phyloP scores from a whole-genome alignment of 1,284 basidiomycete species.

The Xerocomus cyaneibrunnescens region DNA sequence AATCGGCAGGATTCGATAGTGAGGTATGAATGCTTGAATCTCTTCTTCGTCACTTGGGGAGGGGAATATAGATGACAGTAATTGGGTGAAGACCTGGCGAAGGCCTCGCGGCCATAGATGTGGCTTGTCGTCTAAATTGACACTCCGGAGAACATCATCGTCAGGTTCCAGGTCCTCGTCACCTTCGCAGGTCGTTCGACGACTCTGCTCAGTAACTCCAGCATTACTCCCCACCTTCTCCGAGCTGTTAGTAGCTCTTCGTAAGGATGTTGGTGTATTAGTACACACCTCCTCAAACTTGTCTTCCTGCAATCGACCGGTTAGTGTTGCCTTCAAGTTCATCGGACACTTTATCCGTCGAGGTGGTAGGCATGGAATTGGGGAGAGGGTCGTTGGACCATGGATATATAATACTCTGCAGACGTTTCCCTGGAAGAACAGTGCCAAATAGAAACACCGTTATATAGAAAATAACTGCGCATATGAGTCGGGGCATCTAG shows the following conservation, averaged over 20 bases:
- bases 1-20: conserved; percentile 62
- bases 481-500: too few relatives aligned
- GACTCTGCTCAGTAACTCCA: neutral
- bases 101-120: neutral
- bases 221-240: conserved; percentile 1
- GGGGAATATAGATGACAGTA: conserved; percentile 20
- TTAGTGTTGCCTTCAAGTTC: conserved; percentile 15
- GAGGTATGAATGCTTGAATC: conserved; percentile 33
- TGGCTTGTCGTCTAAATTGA: neutral
- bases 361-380: conserved; percentile 11
- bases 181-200: neutral
- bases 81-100: conserved; percentile 2
- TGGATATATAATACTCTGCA: too few relatives aligned
- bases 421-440: too few relatives aligned
- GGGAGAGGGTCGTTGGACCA: neutral
- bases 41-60: conserved; percentile 26
- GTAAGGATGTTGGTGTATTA: neutral
- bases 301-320: conserved; percentile 5
- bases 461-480: too few relatives aligned
- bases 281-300: conserved; percentile 15
- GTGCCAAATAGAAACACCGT: too few relatives aligned
- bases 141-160: neutral
- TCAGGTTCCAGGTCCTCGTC: conserved; percentile 9
- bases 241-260: neutral
- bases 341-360: conserved; percentile 6